These are phyloP conservation scores for Chrysoporthe austroafricana DNA, from an alignment of 2,329 filamentous ascomycete species.

Conservation along the genomic window DNA sequence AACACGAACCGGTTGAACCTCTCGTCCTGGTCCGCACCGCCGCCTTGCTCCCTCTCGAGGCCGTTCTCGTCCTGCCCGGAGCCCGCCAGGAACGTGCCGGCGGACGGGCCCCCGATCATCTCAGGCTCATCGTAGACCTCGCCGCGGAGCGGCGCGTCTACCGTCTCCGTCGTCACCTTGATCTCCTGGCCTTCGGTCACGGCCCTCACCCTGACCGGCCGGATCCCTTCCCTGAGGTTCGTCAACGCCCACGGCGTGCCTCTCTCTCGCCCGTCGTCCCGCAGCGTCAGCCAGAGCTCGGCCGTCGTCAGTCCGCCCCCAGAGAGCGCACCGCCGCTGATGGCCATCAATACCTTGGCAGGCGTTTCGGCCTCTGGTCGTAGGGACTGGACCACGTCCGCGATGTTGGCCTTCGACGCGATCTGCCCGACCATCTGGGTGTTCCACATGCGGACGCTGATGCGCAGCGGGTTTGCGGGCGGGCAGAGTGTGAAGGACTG, in stretches of 20 bases:
- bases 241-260: slow-evolving; percentile 43
- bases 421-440: slow-evolving; percentile 30
- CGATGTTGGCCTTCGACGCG: slow-evolving; percentile 29
- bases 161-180: slow-evolving; percentile 12
- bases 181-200: slow-evolving; percentile 14
- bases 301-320: slow-evolving; percentile 35
- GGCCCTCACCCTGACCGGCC: slow-evolving; percentile 16
- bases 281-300: slow-evolving; percentile 44
- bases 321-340: slow-evolving; percentile 37
- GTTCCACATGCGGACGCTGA: slow-evolving; percentile 30
- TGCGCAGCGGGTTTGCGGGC: slow-evolving; percentile 37
- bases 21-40: slow-evolving; percentile 39
- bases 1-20: slow-evolving; percentile 55
- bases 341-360: slow-evolving; percentile 41
- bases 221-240: slow-evolving; percentile 33
- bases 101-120: background rate
- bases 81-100: background rate
- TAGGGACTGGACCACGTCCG: slow-evolving; percentile 31
- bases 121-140: slow-evolving; percentile 8
- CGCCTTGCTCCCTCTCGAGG: slow-evolving; percentile 13
- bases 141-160: slow-evolving; percentile 30
- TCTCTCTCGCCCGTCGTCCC: slow-evolving; percentile 47
- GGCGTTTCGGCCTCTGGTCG: slow-evolving; percentile 31
- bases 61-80: background rate
- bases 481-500: slow-evolving; percentile 55